Conservation (phyloP, 306 rosid species). For the Dryas drummondii region DNA sequence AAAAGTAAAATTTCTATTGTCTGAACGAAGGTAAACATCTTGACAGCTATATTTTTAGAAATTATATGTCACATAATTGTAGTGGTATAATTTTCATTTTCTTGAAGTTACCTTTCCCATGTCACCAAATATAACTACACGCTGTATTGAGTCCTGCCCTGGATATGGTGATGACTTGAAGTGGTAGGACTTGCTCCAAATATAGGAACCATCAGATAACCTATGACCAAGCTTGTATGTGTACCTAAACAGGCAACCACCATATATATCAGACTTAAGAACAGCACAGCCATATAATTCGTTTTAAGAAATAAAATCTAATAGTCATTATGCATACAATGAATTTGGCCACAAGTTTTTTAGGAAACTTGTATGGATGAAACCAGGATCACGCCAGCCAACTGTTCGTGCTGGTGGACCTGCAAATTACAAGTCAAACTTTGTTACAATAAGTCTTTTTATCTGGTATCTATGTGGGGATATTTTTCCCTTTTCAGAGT, state of each 20-base stretch:
- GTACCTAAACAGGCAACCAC: slow-evolving; percentile 28
- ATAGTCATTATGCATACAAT: slow-evolving; percentile 36
- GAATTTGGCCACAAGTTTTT: slow-evolving; percentile 70
- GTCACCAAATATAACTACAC: slow-evolving; percentile 76
- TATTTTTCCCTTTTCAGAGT: no score
- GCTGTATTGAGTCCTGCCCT: slow-evolving; percentile 79
- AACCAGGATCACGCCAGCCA: slow-evolving; percentile 94
- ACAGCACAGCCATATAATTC: neutral
- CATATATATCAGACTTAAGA: neutral
- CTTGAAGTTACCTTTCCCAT: slow-evolving; percentile 74
- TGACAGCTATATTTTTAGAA: neutral
- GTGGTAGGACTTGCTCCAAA: slow-evolving; percentile 47
- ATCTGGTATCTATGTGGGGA: no score
- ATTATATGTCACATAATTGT: neutral
- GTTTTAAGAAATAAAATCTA: neutral
- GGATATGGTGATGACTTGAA: slow-evolving; percentile 88
- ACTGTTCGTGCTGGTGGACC: slow-evolving; percentile 81
- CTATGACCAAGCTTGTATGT: slow-evolving; percentile 35
- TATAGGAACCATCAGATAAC: slow-evolving; percentile 25
- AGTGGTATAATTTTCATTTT: neutral
- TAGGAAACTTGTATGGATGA: slow-evolving; percentile 80
- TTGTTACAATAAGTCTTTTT: neutral
- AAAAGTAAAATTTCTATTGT: neutral
- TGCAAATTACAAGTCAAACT: slow-evolving; percentile 9
- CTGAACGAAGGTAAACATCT: neutral